Evolutionary conservation across 441 rosid species (phyloP).

Genomic region (Populus tomentosa): DNA sequence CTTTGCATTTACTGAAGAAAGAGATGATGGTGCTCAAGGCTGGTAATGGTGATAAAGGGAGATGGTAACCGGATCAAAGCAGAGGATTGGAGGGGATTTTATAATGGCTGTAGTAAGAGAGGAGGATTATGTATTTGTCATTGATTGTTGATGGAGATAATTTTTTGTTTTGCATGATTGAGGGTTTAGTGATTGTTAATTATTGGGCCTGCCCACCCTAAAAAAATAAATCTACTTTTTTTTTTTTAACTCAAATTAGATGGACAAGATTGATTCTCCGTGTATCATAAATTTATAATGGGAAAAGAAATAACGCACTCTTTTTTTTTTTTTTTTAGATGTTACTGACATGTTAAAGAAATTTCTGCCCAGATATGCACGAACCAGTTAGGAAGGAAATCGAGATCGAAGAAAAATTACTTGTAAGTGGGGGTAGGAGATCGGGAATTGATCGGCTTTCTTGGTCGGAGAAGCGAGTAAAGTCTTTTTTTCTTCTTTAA

Average conservation of each 20-base stretch:
- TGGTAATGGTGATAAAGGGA: background rate
- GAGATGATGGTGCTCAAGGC: background rate
- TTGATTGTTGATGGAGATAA: constrained; percentile 19
- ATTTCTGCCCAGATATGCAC: background rate
- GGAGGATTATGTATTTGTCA: constrained; percentile 35
- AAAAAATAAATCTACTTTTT: background rate
- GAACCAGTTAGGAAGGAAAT: background rate
- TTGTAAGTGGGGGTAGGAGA: background rate
- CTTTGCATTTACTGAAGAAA: constrained; percentile 11
- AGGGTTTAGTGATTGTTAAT: constrained; percentile 6
- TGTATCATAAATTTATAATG: background rate
- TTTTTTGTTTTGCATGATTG: constrained; percentile 22
- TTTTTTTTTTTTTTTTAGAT: too few species aligned
- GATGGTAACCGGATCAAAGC: background rate
- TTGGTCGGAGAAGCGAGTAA: background rate
- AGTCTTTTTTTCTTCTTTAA: background rate
- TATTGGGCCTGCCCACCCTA: background rate
- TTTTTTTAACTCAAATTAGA: background rate
- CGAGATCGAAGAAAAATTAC: background rate
- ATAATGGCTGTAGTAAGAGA: background rate
- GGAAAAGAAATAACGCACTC: background rate
- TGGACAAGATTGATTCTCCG: background rate
- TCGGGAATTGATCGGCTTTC: background rate
- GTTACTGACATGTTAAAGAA: background rate
- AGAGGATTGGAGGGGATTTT: background rate